Conservation (phyloP, 208 protist species). For the Leishmania turanica region DNA sequence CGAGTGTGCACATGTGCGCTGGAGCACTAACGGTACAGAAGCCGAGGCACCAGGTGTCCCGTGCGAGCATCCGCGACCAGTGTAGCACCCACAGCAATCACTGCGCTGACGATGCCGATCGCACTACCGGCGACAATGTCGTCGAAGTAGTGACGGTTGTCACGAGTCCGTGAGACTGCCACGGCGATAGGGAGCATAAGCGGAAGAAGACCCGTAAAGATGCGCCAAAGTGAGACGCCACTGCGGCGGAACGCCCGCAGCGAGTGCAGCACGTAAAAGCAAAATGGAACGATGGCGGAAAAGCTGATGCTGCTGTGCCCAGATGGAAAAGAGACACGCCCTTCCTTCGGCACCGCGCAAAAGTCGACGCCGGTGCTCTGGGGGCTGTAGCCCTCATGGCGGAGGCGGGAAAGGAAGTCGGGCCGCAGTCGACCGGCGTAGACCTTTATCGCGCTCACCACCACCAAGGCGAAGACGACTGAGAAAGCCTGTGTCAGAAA, state of each 20-base stretch:
- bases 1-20: neutral
- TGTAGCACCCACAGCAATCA: conserved; percentile 41
- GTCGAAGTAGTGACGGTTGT: conserved; percentile 86
- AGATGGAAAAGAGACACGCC: conserved; percentile 87
- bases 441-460: conserved; percentile 58
- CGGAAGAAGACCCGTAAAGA: conserved; percentile 46
- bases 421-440: conserved; percentile 68
- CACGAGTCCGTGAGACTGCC: conserved; percentile 71
- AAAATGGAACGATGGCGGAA: conserved; percentile 57
- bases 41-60: conserved; percentile 16
- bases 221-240: conserved; percentile 43
- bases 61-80: conserved; percentile 5
- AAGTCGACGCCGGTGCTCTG: conserved; percentile 15
- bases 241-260: conserved; percentile 39
- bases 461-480: conserved; percentile 44
- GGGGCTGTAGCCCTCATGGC: conserved; percentile 5
- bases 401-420: conserved; percentile 65
- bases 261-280: conserved; percentile 73
- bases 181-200: conserved; percentile 57
- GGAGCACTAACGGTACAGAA: neutral
- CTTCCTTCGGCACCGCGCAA: conserved; percentile 42
- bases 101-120: conserved; percentile 36
- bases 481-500: conserved; percentile 52
- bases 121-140: conserved; percentile 68
- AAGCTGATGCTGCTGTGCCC: conserved; percentile 91